A percentile compares a stretch with the other conserved stretches of the same genome.
Evolutionary conservation across 371 early-diverging fungal genomes (phyloP).

Genomic region (Mortierella sp.): DNA sequence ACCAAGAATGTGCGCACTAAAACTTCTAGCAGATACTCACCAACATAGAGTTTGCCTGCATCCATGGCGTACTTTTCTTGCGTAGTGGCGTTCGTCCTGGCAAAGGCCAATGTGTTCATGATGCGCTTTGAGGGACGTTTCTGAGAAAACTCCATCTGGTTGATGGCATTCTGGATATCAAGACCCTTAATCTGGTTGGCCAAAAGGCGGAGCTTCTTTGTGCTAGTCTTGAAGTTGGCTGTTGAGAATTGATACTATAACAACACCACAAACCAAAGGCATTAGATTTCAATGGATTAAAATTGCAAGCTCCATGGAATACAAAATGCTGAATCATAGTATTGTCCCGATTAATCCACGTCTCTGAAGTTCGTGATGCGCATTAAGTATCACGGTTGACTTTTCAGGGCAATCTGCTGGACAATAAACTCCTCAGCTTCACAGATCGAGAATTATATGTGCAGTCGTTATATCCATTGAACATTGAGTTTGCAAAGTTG

Average conservation of each 20-base stretch:
- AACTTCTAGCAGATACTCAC: conserved; percentile 29
- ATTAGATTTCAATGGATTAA: neutral
- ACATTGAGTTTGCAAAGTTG: neutral
- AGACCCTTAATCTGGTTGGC: conserved; percentile 88
- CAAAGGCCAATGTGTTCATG: conserved; percentile 79
- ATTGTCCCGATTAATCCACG: no score
- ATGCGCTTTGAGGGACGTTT: conserved; percentile 83
- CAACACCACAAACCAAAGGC: neutral
- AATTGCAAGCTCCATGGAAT: neutral
- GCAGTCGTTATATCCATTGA: no score
- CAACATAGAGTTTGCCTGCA: conserved; percentile 67
- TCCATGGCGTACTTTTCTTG: conserved; percentile 76
- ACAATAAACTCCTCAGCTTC: no score
- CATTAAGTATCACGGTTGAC: no score
- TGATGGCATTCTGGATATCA: conserved; percentile 83
- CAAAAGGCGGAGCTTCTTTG: conserved; percentile 87
- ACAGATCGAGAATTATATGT: no score
- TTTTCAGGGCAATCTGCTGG: no score
- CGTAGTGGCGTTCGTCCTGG: conserved; percentile 76
- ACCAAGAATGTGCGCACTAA: neutral
- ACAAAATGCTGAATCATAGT: no score
- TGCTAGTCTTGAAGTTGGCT: conserved; percentile 79
- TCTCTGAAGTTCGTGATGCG: no score
- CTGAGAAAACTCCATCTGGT: conserved; percentile 88
- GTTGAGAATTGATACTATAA: conserved; percentile 77